Evolutionary conservation across 805 yeast species (phyloP).

Genomic region (Candida xyloterini): DNA sequence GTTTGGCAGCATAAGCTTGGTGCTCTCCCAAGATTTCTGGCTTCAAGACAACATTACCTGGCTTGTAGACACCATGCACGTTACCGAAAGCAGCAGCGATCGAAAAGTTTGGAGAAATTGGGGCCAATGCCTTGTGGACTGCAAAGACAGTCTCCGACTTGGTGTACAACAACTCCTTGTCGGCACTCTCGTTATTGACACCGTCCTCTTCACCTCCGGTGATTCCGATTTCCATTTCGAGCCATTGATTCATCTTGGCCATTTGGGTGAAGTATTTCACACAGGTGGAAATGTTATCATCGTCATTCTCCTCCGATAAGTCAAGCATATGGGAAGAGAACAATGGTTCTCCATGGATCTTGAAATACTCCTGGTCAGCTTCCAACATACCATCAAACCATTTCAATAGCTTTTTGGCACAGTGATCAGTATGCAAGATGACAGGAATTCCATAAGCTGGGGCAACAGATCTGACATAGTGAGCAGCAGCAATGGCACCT

Average conservation of each 20-base stretch:
- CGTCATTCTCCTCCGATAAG: constrained; percentile 93
- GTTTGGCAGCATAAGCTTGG: constrained; percentile 81
- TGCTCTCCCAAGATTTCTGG: constrained; percentile 95
- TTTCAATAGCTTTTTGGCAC: constrained; percentile 96
- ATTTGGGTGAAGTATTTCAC: constrained; percentile 92
- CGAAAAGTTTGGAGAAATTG: constrained; percentile 96
- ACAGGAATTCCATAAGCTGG: constrained; percentile 97
- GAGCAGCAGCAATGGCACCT: constrained; percentile 97
- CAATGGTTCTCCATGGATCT: constrained; percentile 85
- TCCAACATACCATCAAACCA: constrained; percentile 98
- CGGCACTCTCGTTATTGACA: constrained; percentile 95
- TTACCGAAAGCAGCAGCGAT: constrained; percentile 99
- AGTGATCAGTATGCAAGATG: constrained; percentile 95
- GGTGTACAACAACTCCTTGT: constrained; percentile 86
- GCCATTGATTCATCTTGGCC: constrained; percentile 93
- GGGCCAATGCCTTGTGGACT: constrained; percentile 84
- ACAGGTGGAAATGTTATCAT: constrained; percentile 92
- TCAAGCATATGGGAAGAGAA: constrained; percentile 99
- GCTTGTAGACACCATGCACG: constrained; percentile 99
- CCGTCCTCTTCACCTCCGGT: constrained; percentile 99
- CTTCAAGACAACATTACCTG: constrained; percentile 92
- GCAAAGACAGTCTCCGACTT: constrained; percentile 90
- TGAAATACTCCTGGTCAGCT: constrained; percentile 93
- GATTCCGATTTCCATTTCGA: constrained; percentile 99
- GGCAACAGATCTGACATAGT: constrained; percentile 94